Percentiles rank a stretch among this genome's conserved stretches.
Evolutionary conservation across 2,329 filamentous ascomycete genomes (phyloP).

Genomic region (Penicillium italicum): DNA sequence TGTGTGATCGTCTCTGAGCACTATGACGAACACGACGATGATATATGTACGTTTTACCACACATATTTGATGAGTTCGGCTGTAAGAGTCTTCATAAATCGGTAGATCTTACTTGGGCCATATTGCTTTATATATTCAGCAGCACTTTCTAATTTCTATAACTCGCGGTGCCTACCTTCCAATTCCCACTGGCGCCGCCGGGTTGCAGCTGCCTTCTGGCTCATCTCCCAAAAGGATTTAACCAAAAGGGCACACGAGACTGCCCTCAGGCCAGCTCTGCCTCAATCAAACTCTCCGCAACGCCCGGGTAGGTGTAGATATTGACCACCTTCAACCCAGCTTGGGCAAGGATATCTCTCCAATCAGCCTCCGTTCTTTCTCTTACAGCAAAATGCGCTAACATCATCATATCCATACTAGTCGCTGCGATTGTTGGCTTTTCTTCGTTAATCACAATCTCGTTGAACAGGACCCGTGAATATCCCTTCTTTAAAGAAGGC

Average conservation of each 20-base stretch:
- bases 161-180: too few species aligned
- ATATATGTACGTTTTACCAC: too few species aligned
- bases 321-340: constrained; percentile 17
- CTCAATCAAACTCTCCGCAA: constrained; percentile 23
- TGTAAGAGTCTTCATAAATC: too few species aligned
- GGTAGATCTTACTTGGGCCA: too few species aligned
- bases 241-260: not conserved
- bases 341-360: constrained; percentile 11
- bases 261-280: constrained; percentile 12
- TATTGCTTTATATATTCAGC: too few species aligned
- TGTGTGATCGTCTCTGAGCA: too few species aligned
- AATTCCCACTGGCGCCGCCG: too few species aligned
- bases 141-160: too few species aligned
- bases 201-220: too few species aligned
- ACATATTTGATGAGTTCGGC: too few species aligned
- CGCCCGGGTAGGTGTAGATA: constrained; percentile 16
- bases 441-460: constrained; percentile 23
- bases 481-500: constrained; percentile 17
- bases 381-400: constrained; percentile 21
- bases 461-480: constrained; percentile 22
- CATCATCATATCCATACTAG: constrained; percentile 27
- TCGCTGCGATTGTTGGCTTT: constrained; percentile 17
- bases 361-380: constrained; percentile 19
- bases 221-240: too few species aligned
- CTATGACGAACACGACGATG: too few species aligned